These are phyloP conservation scores for Tricholoma sp. DNA, from an alignment of 768 basidiomycete genomes.

Conservation along the genomic window DNA sequence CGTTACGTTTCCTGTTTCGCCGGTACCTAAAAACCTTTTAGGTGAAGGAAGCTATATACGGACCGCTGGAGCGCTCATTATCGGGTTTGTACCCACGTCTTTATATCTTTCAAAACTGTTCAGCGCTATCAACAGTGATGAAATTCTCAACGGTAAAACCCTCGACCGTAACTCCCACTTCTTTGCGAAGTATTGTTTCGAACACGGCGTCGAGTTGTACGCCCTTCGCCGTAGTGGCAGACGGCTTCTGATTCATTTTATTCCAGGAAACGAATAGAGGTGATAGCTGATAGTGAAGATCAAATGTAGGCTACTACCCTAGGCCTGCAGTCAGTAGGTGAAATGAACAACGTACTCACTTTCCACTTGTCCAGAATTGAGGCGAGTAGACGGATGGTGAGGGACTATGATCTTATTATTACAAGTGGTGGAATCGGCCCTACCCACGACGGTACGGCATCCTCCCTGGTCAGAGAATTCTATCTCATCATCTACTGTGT, in stretches of 20 bases:
- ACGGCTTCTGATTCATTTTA: conserved; percentile 19
- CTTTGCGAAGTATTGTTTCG: conserved; percentile 86
- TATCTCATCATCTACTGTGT: not conserved
- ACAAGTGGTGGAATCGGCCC: conserved; percentile 91
- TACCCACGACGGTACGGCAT: conserved; percentile 72
- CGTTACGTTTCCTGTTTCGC: conserved; percentile 45
- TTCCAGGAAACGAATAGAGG: conserved; percentile 79
- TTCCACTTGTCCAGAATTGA: conserved; percentile 51
- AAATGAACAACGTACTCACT: not conserved
- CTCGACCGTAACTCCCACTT: conserved; percentile 79
- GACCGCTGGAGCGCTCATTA: conserved; percentile 70
- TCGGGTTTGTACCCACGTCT: conserved; percentile 46
- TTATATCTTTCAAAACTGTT: not conserved
- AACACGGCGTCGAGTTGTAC: conserved; percentile 78
- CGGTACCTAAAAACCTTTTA: conserved; percentile 57
- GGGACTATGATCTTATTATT: conserved; percentile 83
- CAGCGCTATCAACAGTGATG: conserved; percentile 50
- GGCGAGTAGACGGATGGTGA: conserved; percentile 76
- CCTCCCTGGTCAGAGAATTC: not conserved
- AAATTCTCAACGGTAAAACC: conserved; percentile 91
- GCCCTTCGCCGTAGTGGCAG: conserved; percentile 10
- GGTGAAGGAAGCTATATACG: conserved; percentile 68
- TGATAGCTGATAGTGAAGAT: conserved; percentile 84
- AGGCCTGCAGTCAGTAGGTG: not conserved
- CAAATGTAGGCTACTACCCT: conserved; percentile 77